Base-by-base conservation (phyloP, 2,329 filamentous ascomycete species). In the Monosporascus sp. region DNA sequence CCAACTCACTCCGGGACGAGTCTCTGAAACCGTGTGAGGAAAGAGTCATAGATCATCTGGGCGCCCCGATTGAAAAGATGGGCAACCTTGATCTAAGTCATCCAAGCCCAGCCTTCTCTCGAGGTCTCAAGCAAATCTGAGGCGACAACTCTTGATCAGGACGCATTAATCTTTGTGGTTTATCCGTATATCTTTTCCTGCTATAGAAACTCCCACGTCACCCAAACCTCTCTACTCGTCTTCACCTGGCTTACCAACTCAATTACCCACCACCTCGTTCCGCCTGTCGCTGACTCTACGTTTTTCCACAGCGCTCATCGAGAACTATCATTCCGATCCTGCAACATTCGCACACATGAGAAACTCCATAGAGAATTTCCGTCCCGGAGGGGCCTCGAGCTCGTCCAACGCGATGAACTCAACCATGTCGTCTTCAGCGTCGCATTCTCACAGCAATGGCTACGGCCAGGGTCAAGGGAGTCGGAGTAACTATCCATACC, bases 301-400 rank as follows among this genome's bases (percentile, higher is more conserved):
- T 14, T 35, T 24, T 35, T 37, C 17, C 52, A 6, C 51, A 65
- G 63, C 63, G 20, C 56, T 65, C 24, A 25, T 57, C 14, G 63
- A 65, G 50, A 63, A 59, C 31, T 51, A 52, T 18, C 47, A 49
- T 8, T 49, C 56, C 50, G 55, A 60, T 8, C 52, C 53, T 6
- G 17, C 43, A 5, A 55, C 27, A 8, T 61, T 46, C 39, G 51
- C 49, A 41, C 49, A 54, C 50, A 56, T 61, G 31, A 51, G 56
- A 18, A 53, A 51, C 11, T 58, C 55, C 15, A 58, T 60, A 47
- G 18, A 54, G 11, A 56, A 46, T 20, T 47, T 56, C 11, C 51
- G 50, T 14, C 17, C 43, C 9, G 47, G 51, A 31, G 54, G 49
- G 14, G 52, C 44, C 38, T 31, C 52, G 22, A 46, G 46, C 41